Evolutionary conservation across 768 basidiomycete species (phyloP).

Genomic region (Ramaria sp.): DNA sequence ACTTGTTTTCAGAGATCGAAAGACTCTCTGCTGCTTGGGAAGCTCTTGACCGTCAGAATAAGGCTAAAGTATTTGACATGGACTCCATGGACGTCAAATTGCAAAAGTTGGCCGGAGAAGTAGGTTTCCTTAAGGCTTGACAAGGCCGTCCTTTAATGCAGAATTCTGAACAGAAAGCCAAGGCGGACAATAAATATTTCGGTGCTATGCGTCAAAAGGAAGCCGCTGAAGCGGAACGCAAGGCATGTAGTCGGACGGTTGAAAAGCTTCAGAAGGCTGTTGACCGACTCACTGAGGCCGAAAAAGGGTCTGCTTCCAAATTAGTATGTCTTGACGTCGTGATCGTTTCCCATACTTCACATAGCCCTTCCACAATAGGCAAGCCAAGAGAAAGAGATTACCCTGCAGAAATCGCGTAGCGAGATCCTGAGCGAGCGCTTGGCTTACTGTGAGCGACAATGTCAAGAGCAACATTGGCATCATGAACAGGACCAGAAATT

Average conservation of each 20-base stretch:
- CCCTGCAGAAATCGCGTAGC: slow-evolving; percentile 18
- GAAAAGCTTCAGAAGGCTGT: slow-evolving; percentile 54
- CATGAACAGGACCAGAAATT: slow-evolving; percentile 4
- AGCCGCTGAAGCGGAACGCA: slow-evolving; percentile 64
- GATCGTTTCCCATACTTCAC: not conserved
- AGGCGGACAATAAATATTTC: slow-evolving; percentile 92
- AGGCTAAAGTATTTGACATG: slow-evolving; percentile 81
- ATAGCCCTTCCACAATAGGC: slow-evolving; percentile 17
- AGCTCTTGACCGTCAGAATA: slow-evolving; percentile 63
- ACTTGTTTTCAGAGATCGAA: slow-evolving; percentile 78
- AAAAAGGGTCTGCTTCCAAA: slow-evolving; percentile 47
- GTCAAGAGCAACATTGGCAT: not conserved
- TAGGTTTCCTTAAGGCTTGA: slow-evolving; percentile 23
- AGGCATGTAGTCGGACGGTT: slow-evolving; percentile 42
- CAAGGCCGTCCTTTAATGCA: not conserved
- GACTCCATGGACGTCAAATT: slow-evolving; percentile 61
- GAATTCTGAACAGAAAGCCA: slow-evolving; percentile 60
- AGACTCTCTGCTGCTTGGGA: slow-evolving; percentile 84
- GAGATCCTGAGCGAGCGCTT: not conserved
- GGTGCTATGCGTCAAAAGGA: slow-evolving; percentile 86
- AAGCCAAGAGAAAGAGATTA: slow-evolving; percentile 36
- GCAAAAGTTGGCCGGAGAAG: slow-evolving; percentile 55
- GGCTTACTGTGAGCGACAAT: not conserved
- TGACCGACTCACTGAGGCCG: slow-evolving; percentile 52
- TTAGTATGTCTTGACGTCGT: slow-evolving; percentile 36